These are phyloP conservation scores for Bryopsis sp. DNA, from an alignment of 139 green algal species.

Conservation along the genomic window DNA sequence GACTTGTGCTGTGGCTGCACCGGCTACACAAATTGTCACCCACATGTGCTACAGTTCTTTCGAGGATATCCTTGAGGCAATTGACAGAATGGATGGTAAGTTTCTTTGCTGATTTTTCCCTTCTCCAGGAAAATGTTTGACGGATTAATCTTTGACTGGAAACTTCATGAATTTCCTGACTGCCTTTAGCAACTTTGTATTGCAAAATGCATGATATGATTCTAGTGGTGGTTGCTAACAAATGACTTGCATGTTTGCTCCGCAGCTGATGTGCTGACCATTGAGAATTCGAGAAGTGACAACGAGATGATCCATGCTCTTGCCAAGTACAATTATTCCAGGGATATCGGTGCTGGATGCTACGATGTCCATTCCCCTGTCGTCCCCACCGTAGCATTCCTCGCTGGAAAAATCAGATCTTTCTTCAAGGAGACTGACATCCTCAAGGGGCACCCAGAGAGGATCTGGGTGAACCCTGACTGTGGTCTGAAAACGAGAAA, in stretches of 20 bases:
- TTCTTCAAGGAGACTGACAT: constrained; percentile 65
- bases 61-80: constrained; percentile 73
- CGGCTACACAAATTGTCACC: constrained; percentile 65
- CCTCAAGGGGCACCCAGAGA: constrained; percentile 37
- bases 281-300: constrained; percentile 78
- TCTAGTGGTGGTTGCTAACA: not conserved
- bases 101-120: too few species aligned
- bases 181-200: too few species aligned
- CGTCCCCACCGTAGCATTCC: constrained; percentile 53
- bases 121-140: too few species aligned
- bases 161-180: too few species aligned
- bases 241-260: too few species aligned
- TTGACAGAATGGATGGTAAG: constrained; percentile 64
- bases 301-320: constrained; percentile 74
- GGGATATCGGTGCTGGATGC: constrained; percentile 73
- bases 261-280: constrained; percentile 86
- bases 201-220: constrained; percentile 7
- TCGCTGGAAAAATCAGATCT: constrained; percentile 46
- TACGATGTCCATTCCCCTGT: constrained; percentile 87
- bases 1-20: constrained; percentile 34
- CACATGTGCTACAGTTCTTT: constrained; percentile 92
- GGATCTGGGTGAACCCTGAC: constrained; percentile 76
- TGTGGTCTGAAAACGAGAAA: constrained; percentile 83
- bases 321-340: constrained; percentile 51
- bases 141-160: too few species aligned